phyloP scores from a whole-genome alignment of 2,329 filamentous ascomycete genomes.

The Scedosporium aurantiacum region DNA sequence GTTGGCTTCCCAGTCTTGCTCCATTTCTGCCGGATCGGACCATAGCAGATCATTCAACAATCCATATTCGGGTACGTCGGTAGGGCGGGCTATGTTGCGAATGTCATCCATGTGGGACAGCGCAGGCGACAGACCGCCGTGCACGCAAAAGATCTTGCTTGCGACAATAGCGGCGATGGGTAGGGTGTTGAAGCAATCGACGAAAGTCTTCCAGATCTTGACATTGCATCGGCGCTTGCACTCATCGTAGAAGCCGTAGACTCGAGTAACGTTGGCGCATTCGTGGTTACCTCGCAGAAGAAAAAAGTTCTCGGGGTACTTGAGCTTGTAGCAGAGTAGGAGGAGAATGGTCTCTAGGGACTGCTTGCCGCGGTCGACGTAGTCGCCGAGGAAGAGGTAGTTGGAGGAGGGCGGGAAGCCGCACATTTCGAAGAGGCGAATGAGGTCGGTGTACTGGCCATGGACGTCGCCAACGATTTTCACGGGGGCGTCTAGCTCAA shows the following conservation, averaged over 20 bases:
- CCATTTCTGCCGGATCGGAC: constrained; percentile 98
- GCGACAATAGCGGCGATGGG: constrained; percentile 95
- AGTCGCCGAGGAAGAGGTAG: constrained; percentile 90
- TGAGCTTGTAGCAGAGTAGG: constrained; percentile 91
- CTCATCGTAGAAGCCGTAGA: constrained; percentile 97
- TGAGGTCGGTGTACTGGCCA: constrained; percentile 90
- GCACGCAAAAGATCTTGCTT: constrained; percentile 95
- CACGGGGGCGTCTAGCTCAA: constrained; percentile 88
- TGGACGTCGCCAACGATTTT: constrained; percentile 98
- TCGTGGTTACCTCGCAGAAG: constrained; percentile 90
- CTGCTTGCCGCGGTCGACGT: constrained; percentile 93
- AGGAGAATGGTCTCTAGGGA: constrained; percentile 89
- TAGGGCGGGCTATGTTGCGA: constrained; percentile 85
- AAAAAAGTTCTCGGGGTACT: constrained; percentile 97
- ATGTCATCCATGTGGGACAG: constrained; percentile 98
- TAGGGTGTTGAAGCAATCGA: constrained; percentile 91
- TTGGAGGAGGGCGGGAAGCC: constrained; percentile 88
- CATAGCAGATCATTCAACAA: constrained; percentile 89
- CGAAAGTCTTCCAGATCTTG: constrained; percentile 96
- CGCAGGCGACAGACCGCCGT: constrained; percentile 85
- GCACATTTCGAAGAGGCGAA: constrained; percentile 97
- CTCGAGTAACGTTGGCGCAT: constrained; percentile 88
- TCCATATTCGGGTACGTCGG: constrained; percentile 94
- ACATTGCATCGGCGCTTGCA: constrained; percentile 95
- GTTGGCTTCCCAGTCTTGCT: constrained; percentile 95